Conservation (phyloP, 179 eudicot genomes). For the Silene noctiflora region DNA sequence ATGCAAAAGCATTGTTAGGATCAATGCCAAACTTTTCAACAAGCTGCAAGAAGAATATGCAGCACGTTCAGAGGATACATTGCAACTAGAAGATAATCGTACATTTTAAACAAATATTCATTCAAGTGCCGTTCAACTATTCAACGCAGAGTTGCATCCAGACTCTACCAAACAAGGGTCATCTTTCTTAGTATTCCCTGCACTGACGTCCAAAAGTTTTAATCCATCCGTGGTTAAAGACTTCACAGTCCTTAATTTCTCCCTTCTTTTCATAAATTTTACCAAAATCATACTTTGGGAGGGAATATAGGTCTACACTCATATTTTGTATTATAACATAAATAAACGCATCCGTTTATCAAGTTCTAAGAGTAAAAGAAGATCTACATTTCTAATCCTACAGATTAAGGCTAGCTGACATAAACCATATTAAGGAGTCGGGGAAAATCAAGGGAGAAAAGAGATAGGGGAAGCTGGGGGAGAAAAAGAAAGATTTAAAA, state of each 20-base stretch:
- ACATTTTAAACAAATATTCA: not conserved
- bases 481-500: not conserved
- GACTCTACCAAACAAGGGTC: not conserved
- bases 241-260: not conserved
- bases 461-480: not conserved
- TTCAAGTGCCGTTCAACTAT: not conserved
- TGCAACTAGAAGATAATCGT: not conserved
- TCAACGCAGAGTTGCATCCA: not conserved
- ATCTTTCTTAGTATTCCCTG: not conserved
- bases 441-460: slow-evolving; percentile 1
- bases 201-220: not conserved
- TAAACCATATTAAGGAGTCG: not conserved
- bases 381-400: not conserved
- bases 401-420: not conserved
- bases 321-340: not conserved
- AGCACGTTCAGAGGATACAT: not conserved
- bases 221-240: not conserved
- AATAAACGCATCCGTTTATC: not conserved
- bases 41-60: slow-evolving; percentile 54
- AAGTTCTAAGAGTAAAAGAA: not conserved
- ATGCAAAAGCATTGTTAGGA: slow-evolving; percentile 97
- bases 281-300: not conserved
- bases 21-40: slow-evolving; percentile 96
- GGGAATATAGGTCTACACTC: not conserved
- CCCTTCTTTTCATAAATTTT: not conserved